A percentile compares a stretch with the other conserved stretches of the same genome.
Evolutionary conservation across 176 grass and related monocot genomes (phyloP).

Genomic region (Pharus latifolius): DNA sequence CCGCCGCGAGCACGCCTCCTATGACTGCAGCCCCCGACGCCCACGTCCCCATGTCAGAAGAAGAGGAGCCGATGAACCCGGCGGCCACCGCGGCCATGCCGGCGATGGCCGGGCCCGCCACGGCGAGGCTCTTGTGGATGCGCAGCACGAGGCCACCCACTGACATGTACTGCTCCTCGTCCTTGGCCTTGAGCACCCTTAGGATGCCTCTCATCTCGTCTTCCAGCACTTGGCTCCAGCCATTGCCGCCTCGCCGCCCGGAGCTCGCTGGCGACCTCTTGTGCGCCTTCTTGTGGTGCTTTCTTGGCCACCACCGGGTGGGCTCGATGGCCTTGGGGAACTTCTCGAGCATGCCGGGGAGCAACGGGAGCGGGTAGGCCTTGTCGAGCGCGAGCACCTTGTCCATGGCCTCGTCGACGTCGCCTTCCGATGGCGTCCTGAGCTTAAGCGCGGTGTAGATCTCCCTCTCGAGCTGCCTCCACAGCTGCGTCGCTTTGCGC

Average conservation of each 20-base stretch:
- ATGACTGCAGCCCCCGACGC: not conserved
- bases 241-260: not conserved
- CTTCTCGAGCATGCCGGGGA: conserved; percentile 46
- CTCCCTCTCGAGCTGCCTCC: conserved; percentile 33
- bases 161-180: conserved; percentile 21
- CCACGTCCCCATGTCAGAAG: not conserved
- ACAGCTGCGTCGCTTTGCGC: conserved; percentile 41
- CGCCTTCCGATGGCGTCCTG: not conserved
- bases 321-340: conserved; percentile 40
- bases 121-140: conserved; percentile 21
- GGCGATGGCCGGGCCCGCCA: conserved; percentile 10
- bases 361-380: conserved; percentile 41
- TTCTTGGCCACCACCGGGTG: conserved; percentile 41
- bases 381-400: conserved; percentile 33
- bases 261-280: not conserved
- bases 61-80: conserved; percentile 13
- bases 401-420: conserved; percentile 3
- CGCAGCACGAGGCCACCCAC: conserved; percentile 6
- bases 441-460: not conserved
- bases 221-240: conserved; percentile 43
- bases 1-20: conserved; percentile 21
- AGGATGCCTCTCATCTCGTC: conserved; percentile 39
- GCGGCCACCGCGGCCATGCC: conserved; percentile 17
- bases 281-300: not conserved
- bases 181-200: conserved; percentile 34